Conservation (phyloP, 495 filamentous ascomycete species). For the Filosporella fistucella region DNA sequence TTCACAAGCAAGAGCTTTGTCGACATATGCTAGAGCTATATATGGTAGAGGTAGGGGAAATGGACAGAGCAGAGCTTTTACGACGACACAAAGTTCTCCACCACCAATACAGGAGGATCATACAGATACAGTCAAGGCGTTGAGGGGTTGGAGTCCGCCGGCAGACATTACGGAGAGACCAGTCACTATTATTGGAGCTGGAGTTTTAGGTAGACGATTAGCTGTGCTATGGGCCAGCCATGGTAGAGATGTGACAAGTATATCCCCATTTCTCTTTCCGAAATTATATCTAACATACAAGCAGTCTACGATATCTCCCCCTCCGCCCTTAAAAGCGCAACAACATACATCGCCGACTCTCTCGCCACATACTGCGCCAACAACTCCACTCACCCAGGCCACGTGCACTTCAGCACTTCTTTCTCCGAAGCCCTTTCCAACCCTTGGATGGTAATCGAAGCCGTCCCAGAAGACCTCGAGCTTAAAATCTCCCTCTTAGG, state of each 20-base stretch:
- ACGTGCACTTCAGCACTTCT: slow-evolving; percentile 27
- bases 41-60: not conserved
- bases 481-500: slow-evolving; percentile 47
- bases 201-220: slow-evolving; percentile 31
- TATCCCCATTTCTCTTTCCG: no score
- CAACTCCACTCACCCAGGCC: slow-evolving; percentile 26
- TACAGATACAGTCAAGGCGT: no score
- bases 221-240: slow-evolving; percentile 33
- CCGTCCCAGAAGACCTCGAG: slow-evolving; percentile 40
- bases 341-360: slow-evolving; percentile 32
- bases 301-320: slow-evolving; percentile 32
- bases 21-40: no score
- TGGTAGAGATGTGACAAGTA: slow-evolving; percentile 29
- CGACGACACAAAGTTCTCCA: not conserved
- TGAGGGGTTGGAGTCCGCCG: slow-evolving; percentile 14
- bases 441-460: slow-evolving; percentile 27
- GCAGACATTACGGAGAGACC: slow-evolving; percentile 21
- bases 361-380: slow-evolving; percentile 27
- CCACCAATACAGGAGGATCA: no score
- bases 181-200: slow-evolving; percentile 33
- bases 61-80: not conserved
- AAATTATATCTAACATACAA: no score
- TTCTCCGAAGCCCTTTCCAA: slow-evolving; percentile 18
- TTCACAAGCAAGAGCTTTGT: not conserved
- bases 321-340: slow-evolving; percentile 23